Conservation (phyloP, 1,284 basidiomycete genomes). For the Volvariella surrecta region DNA sequence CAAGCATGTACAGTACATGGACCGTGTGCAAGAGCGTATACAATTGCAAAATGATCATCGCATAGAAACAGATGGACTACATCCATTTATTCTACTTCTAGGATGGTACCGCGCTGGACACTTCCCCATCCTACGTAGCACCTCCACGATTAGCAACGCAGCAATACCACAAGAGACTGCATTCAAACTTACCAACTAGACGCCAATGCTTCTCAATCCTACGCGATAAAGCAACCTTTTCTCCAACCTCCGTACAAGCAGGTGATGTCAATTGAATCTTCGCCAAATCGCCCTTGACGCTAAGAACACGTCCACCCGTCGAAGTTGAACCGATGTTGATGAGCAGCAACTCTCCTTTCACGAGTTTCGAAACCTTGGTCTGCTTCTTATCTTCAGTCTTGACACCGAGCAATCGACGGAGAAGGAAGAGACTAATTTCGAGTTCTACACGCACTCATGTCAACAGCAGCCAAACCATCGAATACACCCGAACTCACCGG, state of each 20-base stretch:
- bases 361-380: conserved; percentile 90
- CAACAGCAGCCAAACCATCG: not conserved
- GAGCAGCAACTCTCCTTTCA: conserved; percentile 88
- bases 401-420: conserved; percentile 93
- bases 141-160: not conserved
- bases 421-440: conserved; percentile 88
- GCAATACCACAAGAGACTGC: not conserved
- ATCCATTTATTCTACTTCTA: conserved; percentile 35
- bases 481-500: conserved; percentile 40
- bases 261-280: conserved; percentile 90
- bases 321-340: conserved; percentile 95
- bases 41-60: too few species aligned
- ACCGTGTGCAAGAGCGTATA: too few species aligned
- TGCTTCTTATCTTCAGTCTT: conserved; percentile 98
- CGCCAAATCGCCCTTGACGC: conserved; percentile 87
- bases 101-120: conserved; percentile 41
- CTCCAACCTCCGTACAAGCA: conserved; percentile 89
- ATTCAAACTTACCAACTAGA: conserved; percentile 55
- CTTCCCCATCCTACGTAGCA: conserved; percentile 36
- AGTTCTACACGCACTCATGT: conserved; percentile 42
- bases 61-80: too few species aligned
- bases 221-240: conserved; percentile 90
- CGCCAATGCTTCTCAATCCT: conserved; percentile 98
- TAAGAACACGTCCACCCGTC: conserved; percentile 86
- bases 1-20: too few species aligned